Evolutionary conservation across 768 basidiomycete species (phyloP), one percentile per base, ranked within the genome.

Genomic region (Macrolepiota dolichaula): DNA sequence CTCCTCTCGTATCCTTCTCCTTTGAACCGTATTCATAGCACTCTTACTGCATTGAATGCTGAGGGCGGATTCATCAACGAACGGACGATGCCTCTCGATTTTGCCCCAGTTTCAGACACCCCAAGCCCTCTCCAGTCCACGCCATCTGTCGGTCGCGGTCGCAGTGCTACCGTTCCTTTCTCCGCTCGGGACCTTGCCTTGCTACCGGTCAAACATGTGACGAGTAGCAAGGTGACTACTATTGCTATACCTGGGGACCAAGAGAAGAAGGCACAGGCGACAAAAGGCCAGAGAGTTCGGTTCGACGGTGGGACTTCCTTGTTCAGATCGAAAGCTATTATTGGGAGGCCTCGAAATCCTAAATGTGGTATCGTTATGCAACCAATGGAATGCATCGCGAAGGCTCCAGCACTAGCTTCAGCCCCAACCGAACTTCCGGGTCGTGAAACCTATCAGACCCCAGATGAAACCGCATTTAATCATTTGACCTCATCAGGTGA

Each of bases 261-360:
- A 22, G 59, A 54, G 42, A 37, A 29, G 22, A 25, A 60, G 35
- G 42, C 40, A 2, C 59, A 60, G 37, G 51, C 25, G 2, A 53
- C 44, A 12, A 6, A 19, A 12, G 51, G 51, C 36, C 59, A 46
- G 32, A 40, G 32, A n/a, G 59, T 35, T 17, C 59, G 29, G 17
- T 52, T 60, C 29, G 13, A 47, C 9, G 49, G 44, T 12, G 40
- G 51, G 19, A 25, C 40, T 13, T 44, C 32, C 4, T 19, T 60
- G 44, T n/a, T 46, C 9, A 42, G 59, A 13, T 54, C 59, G 29
- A 60, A 60, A 53, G 59, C 59, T 24, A 19, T 59, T 9, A 46
- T 59, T 9, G 35, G 27, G 25, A 60, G 29, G 42, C 52, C 27
- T 24, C 52, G n/a, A 44, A 32, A 11, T 27, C 2, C 15, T 35